A percentile compares a stretch with the other conserved stretches of the same genome.
Conservation (phyloP, 306 rosid genomes). For the Pyrus betulifolia region DNA sequence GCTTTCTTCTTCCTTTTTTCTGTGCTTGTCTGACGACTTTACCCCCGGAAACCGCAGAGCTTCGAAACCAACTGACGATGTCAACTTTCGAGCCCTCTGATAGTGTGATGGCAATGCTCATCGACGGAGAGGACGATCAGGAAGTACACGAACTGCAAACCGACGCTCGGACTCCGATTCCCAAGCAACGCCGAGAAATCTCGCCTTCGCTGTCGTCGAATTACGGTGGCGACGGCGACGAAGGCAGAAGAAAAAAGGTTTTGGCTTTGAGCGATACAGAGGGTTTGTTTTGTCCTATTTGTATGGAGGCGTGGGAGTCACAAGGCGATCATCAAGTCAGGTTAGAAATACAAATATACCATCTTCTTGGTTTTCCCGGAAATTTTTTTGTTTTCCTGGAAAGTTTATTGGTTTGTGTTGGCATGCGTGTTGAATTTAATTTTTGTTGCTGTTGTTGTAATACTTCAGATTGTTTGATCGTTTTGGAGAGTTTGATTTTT, state of each 20-base stretch:
- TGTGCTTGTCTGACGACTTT: neutral
- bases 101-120: neutral
- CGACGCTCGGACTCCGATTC: neutral
- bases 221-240: neutral
- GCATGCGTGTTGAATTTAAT: neutral
- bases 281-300: neutral
- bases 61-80: neutral
- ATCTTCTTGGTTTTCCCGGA: neutral
- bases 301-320: neutral
- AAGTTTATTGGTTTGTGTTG: neutral
- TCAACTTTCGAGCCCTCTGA: neutral
- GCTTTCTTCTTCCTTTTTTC: neutral
- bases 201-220: neutral
- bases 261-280: neutral
- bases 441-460: neutral
- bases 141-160: neutral
- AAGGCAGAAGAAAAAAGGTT: neutral
- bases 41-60: neutral
- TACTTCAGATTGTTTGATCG: neutral
- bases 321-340: slow-evolving; percentile 1
- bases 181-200: neutral
- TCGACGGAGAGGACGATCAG: neutral
- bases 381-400: neutral
- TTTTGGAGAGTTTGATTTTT: neutral
- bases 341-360: neutral